phyloP scores from a whole-genome alignment of 768 basidiomycete species.

The Suillus plorans region DNA sequence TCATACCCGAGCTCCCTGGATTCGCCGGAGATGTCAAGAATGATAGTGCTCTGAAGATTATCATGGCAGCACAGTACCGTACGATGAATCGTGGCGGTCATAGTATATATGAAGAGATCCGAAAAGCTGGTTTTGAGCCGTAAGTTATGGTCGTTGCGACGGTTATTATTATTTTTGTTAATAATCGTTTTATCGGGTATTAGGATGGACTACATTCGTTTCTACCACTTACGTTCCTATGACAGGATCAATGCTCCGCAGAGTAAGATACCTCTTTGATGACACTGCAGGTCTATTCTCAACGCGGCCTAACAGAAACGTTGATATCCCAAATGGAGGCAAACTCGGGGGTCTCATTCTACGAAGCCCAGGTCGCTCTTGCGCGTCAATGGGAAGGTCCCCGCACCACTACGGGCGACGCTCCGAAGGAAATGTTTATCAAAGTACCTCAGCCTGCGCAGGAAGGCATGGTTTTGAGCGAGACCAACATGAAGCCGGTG shows the following conservation, averaged over 20 bases:
- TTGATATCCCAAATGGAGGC: constrained; percentile 72
- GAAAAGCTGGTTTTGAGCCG: constrained; percentile 78
- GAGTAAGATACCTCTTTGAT: constrained; percentile 36
- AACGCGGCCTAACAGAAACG: constrained; percentile 27
- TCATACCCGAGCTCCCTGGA: constrained; percentile 89
- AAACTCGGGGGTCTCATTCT: constrained; percentile 75
- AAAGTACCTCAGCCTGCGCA: constrained; percentile 51
- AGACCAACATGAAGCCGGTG: constrained; percentile 53
- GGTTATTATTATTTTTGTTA: background rate
- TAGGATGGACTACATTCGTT: constrained; percentile 82
- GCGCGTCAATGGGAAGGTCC: constrained; percentile 71
- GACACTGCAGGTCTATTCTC: constrained; percentile 20
- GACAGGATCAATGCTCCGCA: constrained; percentile 84
- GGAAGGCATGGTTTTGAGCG: constrained; percentile 49
- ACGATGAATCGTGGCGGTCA: constrained; percentile 88
- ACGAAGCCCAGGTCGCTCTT: constrained; percentile 84
- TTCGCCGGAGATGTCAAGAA: constrained; percentile 83
- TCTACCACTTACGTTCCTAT: constrained; percentile 91
- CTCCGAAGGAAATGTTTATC: constrained; percentile 55
- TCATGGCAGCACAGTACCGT: constrained; percentile 86
- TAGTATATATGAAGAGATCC: constrained; percentile 83
- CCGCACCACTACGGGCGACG: constrained; percentile 33
- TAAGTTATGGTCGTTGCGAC: constrained; percentile 33
- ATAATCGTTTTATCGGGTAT: background rate
- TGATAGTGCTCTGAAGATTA: constrained; percentile 64